A percentile compares a stretch with the other conserved stretches of the same genome.
These are phyloP conservation scores for Wickerhamomyces canadensis DNA, from an alignment of 805 yeast genomes.

Conservation along the genomic window DNA sequence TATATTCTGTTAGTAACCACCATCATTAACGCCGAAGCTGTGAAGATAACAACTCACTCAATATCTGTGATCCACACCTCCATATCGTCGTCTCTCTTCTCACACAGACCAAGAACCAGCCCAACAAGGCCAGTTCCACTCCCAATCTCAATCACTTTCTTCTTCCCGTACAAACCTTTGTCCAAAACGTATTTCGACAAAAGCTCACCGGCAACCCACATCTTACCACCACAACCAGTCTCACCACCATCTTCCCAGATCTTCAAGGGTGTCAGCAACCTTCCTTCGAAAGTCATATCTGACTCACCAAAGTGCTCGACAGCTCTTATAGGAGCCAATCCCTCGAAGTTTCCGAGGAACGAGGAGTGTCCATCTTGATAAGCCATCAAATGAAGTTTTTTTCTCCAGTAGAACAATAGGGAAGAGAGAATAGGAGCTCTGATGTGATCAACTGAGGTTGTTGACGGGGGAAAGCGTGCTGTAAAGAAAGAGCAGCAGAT, in stretches of 20 bases:
- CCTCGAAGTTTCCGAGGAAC: slow-evolving; percentile 20
- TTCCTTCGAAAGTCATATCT: slow-evolving; percentile 35
- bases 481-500: too few species aligned
- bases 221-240: slow-evolving; percentile 57
- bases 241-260: slow-evolving; percentile 54
- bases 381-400: too few species aligned
- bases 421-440: neutral
- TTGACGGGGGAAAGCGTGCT: too few species aligned
- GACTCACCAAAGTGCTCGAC: slow-evolving; percentile 32
- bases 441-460: too few species aligned
- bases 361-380: slow-evolving; percentile 1
- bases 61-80: slow-evolving; percentile 46
- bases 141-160: slow-evolving; percentile 44
- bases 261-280: slow-evolving; percentile 28
- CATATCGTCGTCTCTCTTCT: slow-evolving; percentile 20
- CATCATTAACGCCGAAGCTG: slow-evolving; percentile 35
- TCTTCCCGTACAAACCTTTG: slow-evolving; percentile 12
- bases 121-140: slow-evolving; percentile 59
- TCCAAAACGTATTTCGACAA: slow-evolving; percentile 40
- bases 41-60: slow-evolving; percentile 25
- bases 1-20: slow-evolving; percentile 6
- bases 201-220: slow-evolving; percentile 58
- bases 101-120: slow-evolving; percentile 26
- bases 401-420: neutral
- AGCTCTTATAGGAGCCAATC: slow-evolving; percentile 29